A percentile compares a stretch with the other conserved stretches of the same genome.
These are phyloP conservation scores for Fonsecaea nubica DNA, from an alignment of 2,329 filamentous ascomycete species.

Conservation along the genomic window DNA sequence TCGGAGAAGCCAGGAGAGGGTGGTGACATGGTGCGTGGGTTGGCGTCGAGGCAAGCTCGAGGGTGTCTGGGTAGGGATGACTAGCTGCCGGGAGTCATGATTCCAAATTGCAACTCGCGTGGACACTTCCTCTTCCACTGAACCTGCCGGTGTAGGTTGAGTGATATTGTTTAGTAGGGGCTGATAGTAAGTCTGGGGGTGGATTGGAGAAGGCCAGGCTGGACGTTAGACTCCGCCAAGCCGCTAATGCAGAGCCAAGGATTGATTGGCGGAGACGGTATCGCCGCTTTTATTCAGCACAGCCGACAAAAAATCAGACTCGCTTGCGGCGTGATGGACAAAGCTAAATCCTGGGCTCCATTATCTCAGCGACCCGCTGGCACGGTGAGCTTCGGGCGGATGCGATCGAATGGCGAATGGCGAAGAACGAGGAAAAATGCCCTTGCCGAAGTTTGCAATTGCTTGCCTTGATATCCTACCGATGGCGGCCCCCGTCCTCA, in stretches of 20 bases:
- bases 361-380: neutral
- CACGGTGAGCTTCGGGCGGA: neutral
- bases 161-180: neutral
- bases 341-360: conserved; percentile 2
- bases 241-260: neutral
- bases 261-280: neutral
- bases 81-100: conserved; percentile 8
- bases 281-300: neutral
- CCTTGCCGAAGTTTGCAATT: neutral
- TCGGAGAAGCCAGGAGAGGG: conserved; percentile 35
- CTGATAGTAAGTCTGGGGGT: neutral
- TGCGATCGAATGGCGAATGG: conserved; percentile 1
- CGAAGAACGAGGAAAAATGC: neutral
- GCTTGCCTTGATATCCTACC: neutral
- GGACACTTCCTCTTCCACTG: neutral
- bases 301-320: neutral
- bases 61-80: neutral
- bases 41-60: conserved; percentile 14
- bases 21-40: conserved; percentile 22
- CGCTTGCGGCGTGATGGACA: neutral
- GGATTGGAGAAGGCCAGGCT: conserved; percentile 3
- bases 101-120: neutral
- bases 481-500: neutral
- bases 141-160: neutral
- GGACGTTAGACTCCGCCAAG: neutral